Conservation (phyloP, 148 eudicot species). For the Dysphania ambrosioides region DNA sequence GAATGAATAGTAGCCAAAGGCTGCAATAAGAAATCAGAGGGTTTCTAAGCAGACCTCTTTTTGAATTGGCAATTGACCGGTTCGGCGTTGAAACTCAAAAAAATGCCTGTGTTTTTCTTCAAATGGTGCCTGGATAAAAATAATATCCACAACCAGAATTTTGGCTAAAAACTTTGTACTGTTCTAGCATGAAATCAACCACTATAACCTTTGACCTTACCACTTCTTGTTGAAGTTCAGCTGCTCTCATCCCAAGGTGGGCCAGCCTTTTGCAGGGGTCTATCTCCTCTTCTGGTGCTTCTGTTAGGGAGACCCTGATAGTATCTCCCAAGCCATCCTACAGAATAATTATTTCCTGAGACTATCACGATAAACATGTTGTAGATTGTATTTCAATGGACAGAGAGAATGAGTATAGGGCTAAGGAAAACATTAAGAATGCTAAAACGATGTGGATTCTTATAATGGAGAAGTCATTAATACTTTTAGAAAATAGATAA, state of each 20-base stretch:
- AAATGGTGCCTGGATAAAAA: conserved; percentile 65
- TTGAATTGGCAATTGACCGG: conserved; percentile 83
- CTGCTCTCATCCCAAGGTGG: conserved; percentile 77
- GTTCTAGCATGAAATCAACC: conserved; percentile 10
- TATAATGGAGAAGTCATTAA: not conserved
- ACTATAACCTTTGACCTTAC: conserved; percentile 38
- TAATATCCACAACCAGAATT: not conserved
- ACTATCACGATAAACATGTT: not conserved
- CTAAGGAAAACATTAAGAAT: not conserved
- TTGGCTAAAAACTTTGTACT: not conserved
- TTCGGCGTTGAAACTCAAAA: conserved; percentile 94
- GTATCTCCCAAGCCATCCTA: conserved; percentile 99
- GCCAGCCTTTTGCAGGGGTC: conserved; percentile 96
- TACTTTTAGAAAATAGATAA: not conserved
- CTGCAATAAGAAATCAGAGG: not conserved
- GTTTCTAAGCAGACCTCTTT: conserved; percentile 53
- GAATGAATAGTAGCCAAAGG: not conserved
- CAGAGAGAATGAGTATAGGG: not conserved
- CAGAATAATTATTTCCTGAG: conserved; percentile 13
- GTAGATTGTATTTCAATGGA: not conserved
- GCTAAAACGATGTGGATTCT: not conserved
- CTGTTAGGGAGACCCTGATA: conserved; percentile 91
- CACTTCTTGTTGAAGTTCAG: conserved; percentile 91
- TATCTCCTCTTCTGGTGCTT: conserved; percentile 93
- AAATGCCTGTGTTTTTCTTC: conserved; percentile 90